Evolutionary conservation across 441 rosid genomes (phyloP).

Genomic region (Syzygium malaccense): DNA sequence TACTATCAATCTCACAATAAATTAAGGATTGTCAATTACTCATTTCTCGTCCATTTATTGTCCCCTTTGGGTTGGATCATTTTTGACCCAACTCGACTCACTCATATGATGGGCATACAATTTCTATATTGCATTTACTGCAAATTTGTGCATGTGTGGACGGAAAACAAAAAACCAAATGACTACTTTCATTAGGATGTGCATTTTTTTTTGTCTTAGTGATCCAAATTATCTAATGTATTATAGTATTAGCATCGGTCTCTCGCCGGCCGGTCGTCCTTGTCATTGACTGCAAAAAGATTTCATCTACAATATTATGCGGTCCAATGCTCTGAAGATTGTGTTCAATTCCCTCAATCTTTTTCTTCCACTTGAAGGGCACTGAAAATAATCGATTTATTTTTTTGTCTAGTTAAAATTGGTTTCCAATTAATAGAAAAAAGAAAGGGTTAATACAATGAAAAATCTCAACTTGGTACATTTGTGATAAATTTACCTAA

Average conservation of each 20-base stretch:
- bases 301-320: neutral
- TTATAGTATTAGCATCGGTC: neutral
- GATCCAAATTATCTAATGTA: neutral
- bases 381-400: neutral
- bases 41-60: no score
- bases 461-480: no score
- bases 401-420: neutral
- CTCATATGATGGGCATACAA: neutral
- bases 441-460: no score
- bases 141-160: accelerated
- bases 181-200: neutral
- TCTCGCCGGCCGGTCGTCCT: neutral
- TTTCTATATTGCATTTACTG: neutral
- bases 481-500: no score
- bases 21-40: no score
- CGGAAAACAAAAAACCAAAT: accelerated
- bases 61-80: neutral
- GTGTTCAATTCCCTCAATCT: neutral
- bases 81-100: neutral
- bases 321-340: neutral
- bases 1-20: no score
- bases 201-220: neutral
- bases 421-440: neutral
- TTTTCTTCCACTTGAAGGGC: accelerated
- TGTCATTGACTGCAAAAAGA: neutral